These are phyloP conservation scores for Petunia secreta DNA, from an alignment of 257 asterid species.

Conservation along the genomic window DNA sequence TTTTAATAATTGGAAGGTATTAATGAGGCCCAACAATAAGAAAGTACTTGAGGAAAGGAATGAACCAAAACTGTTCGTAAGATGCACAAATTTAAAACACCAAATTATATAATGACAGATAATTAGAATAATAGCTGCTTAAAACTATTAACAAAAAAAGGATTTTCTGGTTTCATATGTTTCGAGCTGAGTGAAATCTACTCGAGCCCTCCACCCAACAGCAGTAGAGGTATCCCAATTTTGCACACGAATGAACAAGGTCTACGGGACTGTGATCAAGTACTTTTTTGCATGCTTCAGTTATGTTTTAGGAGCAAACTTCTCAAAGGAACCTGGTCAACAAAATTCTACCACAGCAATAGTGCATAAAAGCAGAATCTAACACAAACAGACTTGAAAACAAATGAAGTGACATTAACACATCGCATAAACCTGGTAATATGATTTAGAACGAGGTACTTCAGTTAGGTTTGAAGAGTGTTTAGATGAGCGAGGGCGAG, in stretches of 20 bases:
- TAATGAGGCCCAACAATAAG: neutral
- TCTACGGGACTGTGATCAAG: neutral
- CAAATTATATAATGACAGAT: neutral
- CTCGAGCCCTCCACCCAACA: neutral
- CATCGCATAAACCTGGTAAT: slow-evolving; percentile 58
- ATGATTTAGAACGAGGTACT: slow-evolving; percentile 53
- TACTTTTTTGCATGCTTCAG: neutral
- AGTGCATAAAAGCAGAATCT: slow-evolving; percentile 11
- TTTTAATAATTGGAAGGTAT: neutral
- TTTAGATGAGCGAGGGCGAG: slow-evolving; percentile 32
- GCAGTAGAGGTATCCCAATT: slow-evolving; percentile 2
- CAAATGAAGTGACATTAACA: neutral
- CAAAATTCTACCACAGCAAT: slow-evolving; percentile 14
- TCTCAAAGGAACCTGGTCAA: neutral
- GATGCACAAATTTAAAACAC: neutral
- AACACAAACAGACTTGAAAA: slow-evolving; percentile 14
- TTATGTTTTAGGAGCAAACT: neutral
- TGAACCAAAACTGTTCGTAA: neutral
- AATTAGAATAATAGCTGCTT: neutral
- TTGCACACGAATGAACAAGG: neutral
- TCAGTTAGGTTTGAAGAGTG: slow-evolving; percentile 50
- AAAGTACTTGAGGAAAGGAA: neutral
- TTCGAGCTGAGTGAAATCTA: neutral
- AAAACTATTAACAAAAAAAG: neutral
- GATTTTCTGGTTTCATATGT: neutral